Base-by-base conservation (phyloP, 331 rosid genomes). In the Quercus tomentella region DNA sequence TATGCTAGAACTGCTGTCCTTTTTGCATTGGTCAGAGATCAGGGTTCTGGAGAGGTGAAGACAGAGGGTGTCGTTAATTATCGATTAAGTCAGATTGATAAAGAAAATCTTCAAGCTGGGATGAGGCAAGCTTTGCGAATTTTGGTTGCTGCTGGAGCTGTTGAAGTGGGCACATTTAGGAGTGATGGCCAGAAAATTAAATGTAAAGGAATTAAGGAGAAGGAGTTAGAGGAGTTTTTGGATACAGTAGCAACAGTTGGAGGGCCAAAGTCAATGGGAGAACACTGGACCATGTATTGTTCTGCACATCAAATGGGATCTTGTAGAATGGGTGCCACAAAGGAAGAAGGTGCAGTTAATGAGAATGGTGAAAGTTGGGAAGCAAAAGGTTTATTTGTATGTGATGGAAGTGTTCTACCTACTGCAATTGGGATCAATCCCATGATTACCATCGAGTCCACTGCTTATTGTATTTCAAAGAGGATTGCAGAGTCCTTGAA, bases 361-460 rank as follows among this genome's bases (percentile, higher is more conserved):
- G 92, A 84, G 76, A 91, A 87, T 65, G 98, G 97, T 30, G 94
- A 91, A 70, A 86, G 97, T 43, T 94, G 97, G 97, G 98, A 94
- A 82, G 98, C 97, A 69, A 74, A 88, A 81, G 93, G 97, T 3
- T 80, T 94, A 82, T 92, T 76, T 81, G 96, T 87, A 4, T 92
- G 98, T 76, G 98, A 94, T 82, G 97, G 88, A 33, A 94, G 98
- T 43, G 84, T 94, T 84, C 86, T 94, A 14, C 98, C 97, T 2
- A 87, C 80, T 68, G 98, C 97, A 26, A 18, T 89, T 87, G 98
- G 98, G 28, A 94, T 94, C 54, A 94, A 94, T 70, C 98, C 98
- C 20, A 94, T 94, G 98, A 58, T 94, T 69, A 92, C 98, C 58
- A 92, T 94, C 43, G 82, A 92, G 84, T 85, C 98, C 80, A 94